Evolutionary conservation across 2,329 filamentous ascomycete genomes (phyloP).

Genomic region (Colletotrichum tabaci): DNA sequence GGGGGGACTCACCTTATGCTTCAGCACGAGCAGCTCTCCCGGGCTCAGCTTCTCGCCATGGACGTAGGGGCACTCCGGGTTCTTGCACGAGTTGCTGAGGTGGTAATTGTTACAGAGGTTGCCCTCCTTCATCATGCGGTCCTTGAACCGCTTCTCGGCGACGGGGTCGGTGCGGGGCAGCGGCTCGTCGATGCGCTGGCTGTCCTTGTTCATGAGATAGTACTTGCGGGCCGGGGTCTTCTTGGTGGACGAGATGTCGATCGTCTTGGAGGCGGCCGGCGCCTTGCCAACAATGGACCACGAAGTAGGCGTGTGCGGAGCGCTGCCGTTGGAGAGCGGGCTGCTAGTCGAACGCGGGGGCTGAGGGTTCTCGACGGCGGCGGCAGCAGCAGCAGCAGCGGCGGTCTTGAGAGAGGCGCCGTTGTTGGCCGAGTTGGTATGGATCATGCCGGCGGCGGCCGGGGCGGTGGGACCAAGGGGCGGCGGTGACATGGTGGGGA

Average conservation of each 20-base stretch:
- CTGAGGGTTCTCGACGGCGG: not conserved
- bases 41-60: conserved; percentile 43
- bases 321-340: conserved; percentile 6
- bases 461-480: not conserved
- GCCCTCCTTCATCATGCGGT: conserved; percentile 38
- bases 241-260: conserved; percentile 49
- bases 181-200: conserved; percentile 51
- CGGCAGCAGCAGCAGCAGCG: too few species aligned
- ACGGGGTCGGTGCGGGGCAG: conserved; percentile 45
- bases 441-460: not conserved
- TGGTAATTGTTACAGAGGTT: conserved; percentile 46
- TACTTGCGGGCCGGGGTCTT: conserved; percentile 43
- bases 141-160: conserved; percentile 44
- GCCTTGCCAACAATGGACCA: conserved; percentile 46
- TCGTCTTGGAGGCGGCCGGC: conserved; percentile 40
- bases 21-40: conserved; percentile 43
- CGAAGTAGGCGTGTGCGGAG: conserved; percentile 26
- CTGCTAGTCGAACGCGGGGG: not conserved
- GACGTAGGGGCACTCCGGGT: conserved; percentile 42
- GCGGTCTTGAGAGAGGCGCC: not conserved
- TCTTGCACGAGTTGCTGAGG: conserved; percentile 43
- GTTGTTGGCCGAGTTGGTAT: not conserved
- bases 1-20: conserved; percentile 37
- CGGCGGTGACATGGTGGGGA: conserved; percentile 17
- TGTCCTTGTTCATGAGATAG: conserved; percentile 49